Evolutionary conservation across 345 rosid species (phyloP).

Genomic region (Euphorbia lathyris): DNA sequence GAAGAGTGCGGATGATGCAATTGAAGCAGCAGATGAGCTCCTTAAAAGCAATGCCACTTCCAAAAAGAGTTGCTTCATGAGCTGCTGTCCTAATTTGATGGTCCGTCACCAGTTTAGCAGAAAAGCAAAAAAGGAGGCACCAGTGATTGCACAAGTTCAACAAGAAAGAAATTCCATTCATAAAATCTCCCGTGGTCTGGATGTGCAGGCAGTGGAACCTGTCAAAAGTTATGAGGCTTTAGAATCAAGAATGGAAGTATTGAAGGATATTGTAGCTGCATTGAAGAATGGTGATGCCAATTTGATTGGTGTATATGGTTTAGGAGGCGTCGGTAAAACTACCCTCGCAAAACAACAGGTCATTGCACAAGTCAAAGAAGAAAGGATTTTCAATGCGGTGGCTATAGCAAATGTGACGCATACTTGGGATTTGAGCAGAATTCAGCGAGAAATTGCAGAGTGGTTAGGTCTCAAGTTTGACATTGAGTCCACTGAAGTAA

Average conservation of each 20-base stretch:
- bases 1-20: not conserved
- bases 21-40: not conserved
- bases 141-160: not conserved
- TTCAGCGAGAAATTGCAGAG: constrained; percentile 19
- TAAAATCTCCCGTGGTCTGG: not conserved
- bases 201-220: not conserved
- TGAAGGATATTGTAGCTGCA: not conserved
- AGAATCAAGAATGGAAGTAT: constrained; percentile 11
- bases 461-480: constrained; percentile 3
- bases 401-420: not conserved
- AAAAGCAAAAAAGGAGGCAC: not conserved
- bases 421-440: not conserved
- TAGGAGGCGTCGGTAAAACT: constrained; percentile 17
- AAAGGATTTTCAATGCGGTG: constrained; percentile 5
- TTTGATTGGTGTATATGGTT: constrained; percentile 10
- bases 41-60: not conserved
- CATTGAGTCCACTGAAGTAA: not conserved
- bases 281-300: not conserved
- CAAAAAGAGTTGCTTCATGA: constrained; percentile 1
- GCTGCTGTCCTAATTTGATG: not conserved
- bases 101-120: not conserved
- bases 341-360: constrained; percentile 11
- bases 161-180: not conserved
- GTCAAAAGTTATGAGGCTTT: constrained; percentile 6
- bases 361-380: not conserved